Base-by-base conservation (phyloP, 2,329 filamentous ascomycete genomes). In the Colletotrichum falcatum region DNA sequence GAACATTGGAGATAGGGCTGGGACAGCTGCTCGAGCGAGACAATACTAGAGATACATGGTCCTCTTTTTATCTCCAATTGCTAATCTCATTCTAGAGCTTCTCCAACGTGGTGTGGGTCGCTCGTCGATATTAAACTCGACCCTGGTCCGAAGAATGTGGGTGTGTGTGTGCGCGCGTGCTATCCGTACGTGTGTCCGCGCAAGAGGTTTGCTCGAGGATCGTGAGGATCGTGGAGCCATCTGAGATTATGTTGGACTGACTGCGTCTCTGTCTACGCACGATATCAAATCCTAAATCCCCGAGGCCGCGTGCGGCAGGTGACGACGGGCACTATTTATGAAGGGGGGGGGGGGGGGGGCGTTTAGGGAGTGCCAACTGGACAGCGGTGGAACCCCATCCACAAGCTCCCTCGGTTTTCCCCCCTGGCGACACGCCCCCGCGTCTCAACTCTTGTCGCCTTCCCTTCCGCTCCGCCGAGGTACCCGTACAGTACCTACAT, bases 251-350 rank as follows among this genome's bases (percentile, higher is more conserved):
- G 53, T 55, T 68, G 20, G 49, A 68, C 59, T 55, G 53, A 60
- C 59, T 49, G 68, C 60, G 46, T 69, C 44, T 71, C 8, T 63
- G 66, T 53, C 65, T 59, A 64, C 63, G 63, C 63, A 56, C 63
- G 56, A 46, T 61, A 35, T 51, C 23, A 35, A 66, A 53, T 44
- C 14, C 56, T 26, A 51, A 58, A 58, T 35, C 49, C 48, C 39
- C 61, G 46, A 60, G 28, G 35, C 49, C n/a, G 35, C 46, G 20
- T 35, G 48, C 58, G 49, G 39, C n/a, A 20, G 28, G 48, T 49
- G 49, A 65, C 63, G 23, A 65, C 44, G 23, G 26, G 37, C 28
- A 33, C 18, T 9, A 2, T n/a, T n/a, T 16, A 42, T 16, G 5
- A 33, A 7, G 37, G 55, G 5, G 51, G 49, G 18, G 20, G 54